These are phyloP conservation scores for Rhizophora apiculata DNA, from an alignment of 345 rosid species.

Conservation along the genomic window DNA sequence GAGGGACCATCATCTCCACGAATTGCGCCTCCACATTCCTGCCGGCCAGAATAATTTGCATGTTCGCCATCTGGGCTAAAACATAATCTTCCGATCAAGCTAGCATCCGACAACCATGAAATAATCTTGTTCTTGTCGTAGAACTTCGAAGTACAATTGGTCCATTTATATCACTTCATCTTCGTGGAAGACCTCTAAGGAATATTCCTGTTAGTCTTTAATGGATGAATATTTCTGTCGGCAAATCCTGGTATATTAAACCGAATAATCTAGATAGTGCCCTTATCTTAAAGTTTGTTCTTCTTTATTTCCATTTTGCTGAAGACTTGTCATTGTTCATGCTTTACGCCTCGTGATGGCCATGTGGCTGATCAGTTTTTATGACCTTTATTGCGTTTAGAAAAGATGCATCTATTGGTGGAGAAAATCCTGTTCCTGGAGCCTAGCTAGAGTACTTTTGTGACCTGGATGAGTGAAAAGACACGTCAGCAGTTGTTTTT, in stretches of 20 bases:
- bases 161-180: background rate
- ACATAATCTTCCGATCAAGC: background rate
- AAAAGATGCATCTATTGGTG: background rate
- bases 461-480: conserved; percentile 31
- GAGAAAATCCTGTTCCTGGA: background rate
- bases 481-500: conserved; percentile 32
- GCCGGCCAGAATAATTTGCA: conserved; percentile 63
- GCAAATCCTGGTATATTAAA: too few relatives aligned
- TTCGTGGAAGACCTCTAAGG: too few relatives aligned
- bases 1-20: conserved; percentile 93
- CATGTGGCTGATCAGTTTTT: background rate
- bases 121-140: background rate
- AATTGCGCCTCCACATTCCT: conserved; percentile 82
- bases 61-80: conserved; percentile 41
- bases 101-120: background rate
- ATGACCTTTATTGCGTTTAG: background rate
- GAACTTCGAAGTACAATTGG: background rate
- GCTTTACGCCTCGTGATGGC: background rate
- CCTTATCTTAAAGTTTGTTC: too few relatives aligned
- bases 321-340: background rate
- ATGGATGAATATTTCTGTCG: too few relatives aligned
- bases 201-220: too few relatives aligned
- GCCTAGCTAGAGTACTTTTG: background rate
- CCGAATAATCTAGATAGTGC: too few relatives aligned
- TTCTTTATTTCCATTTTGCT: too few relatives aligned